Base-by-base conservation (phyloP, 495 filamentous ascomycete genomes). In the Penicillium parvum region DNA sequence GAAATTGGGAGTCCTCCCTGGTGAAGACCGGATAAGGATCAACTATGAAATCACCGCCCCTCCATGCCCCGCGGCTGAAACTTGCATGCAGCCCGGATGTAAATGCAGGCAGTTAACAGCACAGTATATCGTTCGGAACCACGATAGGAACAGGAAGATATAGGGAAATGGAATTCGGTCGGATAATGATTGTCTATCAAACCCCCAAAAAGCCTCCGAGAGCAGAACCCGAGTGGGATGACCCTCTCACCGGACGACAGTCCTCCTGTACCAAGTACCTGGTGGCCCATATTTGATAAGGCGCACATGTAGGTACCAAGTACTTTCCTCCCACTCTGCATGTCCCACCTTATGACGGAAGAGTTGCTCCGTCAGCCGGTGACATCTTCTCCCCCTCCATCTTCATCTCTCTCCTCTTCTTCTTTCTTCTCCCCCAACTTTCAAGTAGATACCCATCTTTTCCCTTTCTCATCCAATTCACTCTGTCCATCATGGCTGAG, bases 261-360 rank as follows among this genome's bases (percentile, higher is more conserved):
- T 71, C 57, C 65, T 71, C 67, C 67, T 64, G 51, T 52, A 54
- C 47, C 48, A 28, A 40, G 38, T 53, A 58, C 55, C 55, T 55
- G 47, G 55, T 51, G n/a, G n/a, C n/a, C n/a, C n/a, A n/a, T n/a
- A n/a, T n/a, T n/a, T n/a, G n/a, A n/a, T n/a, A n/a, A n/a, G n/a
- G n/a, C n/a, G n/a, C n/a, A n/a, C n/a, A n/a, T n/a, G n/a, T n/a
- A n/a, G n/a, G n/a, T n/a, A n/a, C n/a, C n/a, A n/a, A n/a, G n/a
- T n/a, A n/a, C n/a, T n/a, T n/a, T n/a, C n/a, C n/a, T n/a, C n/a
- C 28, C 28, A 30, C 28, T 30, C 28, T 12, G 19, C 16, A 27
- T 32, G 61, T 66, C 63, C 65, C 61, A 65, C 66, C 58, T 60
- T 33, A 61, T 71, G 67, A 71, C 67, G 67, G 66, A 71, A 64